Base-by-base conservation (phyloP, 2,329 filamentous ascomycete genomes). In the Dothistroma septosporum region DNA sequence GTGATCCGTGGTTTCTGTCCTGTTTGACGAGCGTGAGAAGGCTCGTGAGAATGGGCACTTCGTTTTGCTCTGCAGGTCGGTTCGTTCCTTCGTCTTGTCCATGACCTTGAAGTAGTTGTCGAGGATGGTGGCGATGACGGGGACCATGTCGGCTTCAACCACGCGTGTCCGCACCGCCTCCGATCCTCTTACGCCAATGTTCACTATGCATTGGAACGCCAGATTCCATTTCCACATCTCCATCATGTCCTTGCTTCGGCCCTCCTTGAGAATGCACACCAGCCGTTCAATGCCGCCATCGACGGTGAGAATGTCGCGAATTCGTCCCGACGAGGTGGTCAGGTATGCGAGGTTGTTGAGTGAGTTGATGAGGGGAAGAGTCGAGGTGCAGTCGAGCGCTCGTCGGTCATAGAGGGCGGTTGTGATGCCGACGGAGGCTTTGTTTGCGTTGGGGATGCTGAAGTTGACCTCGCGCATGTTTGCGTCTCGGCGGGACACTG, bases 141-240 rank as follows among this genome's bases (percentile, higher is more conserved):
- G 94, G 4, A 99, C 94, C 90, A 99, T 97, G 76, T 99, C 94
- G 64, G 94, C 94, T 78, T 99, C 94, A 56, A 99, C 94, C 2
- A 99, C 93, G 67, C 94, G 85, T 60, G 94, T 97, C 69, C 94
- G 86, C 61, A 99, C 94, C 68, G 86, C 87, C 79, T 99, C 94
- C 12, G 94, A 97, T 62, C 94, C 94, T 68, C 94, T 86, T 62
- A 99, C 93, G 60, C 94, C 94, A 73, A 99, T 97, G 76, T 99
- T 99, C 74, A 99, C 94, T 66, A 97, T 92, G 76, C 94, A 99
- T 77, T 97, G 94, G 76, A 99, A 99, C 57, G 94, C 94, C 64
- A 99, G 83, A 73, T 97, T 99, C 94, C 94, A 99, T 78, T 97
- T 97, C 94, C 94, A 99, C 90, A 96, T 96, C 76, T 97, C 93